phyloP scores from a whole-genome alignment of 768 basidiomycete species.

The Russula sp. region DNA sequence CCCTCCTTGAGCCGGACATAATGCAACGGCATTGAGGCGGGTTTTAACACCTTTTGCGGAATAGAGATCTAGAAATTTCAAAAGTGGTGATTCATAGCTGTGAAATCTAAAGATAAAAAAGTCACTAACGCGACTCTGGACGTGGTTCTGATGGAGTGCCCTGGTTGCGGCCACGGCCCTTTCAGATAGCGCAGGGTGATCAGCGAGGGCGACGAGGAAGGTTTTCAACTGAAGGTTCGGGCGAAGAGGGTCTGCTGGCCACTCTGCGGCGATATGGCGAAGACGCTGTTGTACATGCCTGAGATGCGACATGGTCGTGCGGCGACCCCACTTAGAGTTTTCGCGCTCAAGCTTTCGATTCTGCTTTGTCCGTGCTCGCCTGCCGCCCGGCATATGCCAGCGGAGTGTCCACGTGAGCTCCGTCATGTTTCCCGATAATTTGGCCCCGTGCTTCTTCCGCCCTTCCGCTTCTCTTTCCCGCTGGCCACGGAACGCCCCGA shows the following conservation, averaged over 20 bases:
- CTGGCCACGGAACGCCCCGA: too few relatives aligned
- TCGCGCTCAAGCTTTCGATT: too few relatives aligned
- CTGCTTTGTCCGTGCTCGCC: too few relatives aligned
- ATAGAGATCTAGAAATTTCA: slow-evolving; percentile 49
- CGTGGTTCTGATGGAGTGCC: slow-evolving; percentile 46
- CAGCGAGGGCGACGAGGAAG: slow-evolving; percentile 55
- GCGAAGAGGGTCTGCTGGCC: slow-evolving; percentile 69
- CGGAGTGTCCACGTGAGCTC: neutral
- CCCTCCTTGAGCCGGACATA: slow-evolving; percentile 69
- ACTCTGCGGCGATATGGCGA: slow-evolving; percentile 47
- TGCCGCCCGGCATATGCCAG: neutral
- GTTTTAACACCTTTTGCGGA: slow-evolving; percentile 54
- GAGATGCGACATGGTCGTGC: slow-evolving; percentile 12
- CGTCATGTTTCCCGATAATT: neutral
- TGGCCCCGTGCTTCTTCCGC: neutral
- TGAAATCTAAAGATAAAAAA: neutral
- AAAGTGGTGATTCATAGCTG: neutral
- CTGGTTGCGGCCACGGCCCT: slow-evolving; percentile 53
- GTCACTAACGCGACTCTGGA: slow-evolving; percentile 47
- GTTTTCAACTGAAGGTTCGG: slow-evolving; percentile 66
- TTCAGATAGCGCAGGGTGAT: slow-evolving; percentile 60
- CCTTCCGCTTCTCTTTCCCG: too few relatives aligned
- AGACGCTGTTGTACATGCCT: slow-evolving; percentile 43
- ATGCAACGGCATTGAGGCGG: slow-evolving; percentile 64
- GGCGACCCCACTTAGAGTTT: too few relatives aligned